Base-by-base conservation (phyloP, 768 basidiomycete genomes). In the Pleurotus cornucopiae region DNA sequence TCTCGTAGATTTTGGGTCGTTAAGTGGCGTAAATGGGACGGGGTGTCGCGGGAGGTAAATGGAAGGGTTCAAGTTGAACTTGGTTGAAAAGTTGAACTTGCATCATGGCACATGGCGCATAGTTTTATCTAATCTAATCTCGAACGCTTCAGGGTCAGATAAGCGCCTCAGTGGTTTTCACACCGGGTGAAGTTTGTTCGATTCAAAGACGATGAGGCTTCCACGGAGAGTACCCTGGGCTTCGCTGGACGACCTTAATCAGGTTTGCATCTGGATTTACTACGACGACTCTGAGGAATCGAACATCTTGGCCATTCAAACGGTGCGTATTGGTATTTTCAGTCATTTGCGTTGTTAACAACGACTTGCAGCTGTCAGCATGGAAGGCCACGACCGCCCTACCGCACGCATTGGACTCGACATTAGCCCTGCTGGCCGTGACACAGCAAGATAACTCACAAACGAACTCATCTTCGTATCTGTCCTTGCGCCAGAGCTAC, bases 151-250 rank as follows among this genome's bases (percentile, higher is more conserved):
- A 46, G 11, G 14, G 26, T 3, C 18, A 45, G 40, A 37, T 23
- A 38, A 25, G 14, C 23, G 6, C 5, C 14, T 23, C 23, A 23
- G 23, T 5, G 23, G 23, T 23, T 23, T 23, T 23, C 23, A 23
- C 0, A 23, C 23, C 1, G 23, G 23, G 5, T 25, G 23, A 25
- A 5, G 39, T 2, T 43, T 41, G 37, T 46, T 44, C 25, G 40
- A 46, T 59, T 46, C 47, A 54, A 46, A 5, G 37, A 47, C 14
- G 57, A 89, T 90, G 89, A 76, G 80, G 58, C 78, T 91, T 18
- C 93, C 92, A 55, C 82, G 88, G 51, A 81, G 91, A 30, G 86
- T 91, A 0, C 89, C 91, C 3, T 95, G 93, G 92, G 69, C 83
- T 12, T 77, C 79, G 37, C 66, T 83, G 6, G 62, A 69, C 34